A percentile compares a stretch with the other conserved stretches of the same genome.
These are phyloP conservation scores for Penicillium olsonii DNA, from an alignment of 2,329 filamentous ascomycete species.

Conservation along the genomic window DNA sequence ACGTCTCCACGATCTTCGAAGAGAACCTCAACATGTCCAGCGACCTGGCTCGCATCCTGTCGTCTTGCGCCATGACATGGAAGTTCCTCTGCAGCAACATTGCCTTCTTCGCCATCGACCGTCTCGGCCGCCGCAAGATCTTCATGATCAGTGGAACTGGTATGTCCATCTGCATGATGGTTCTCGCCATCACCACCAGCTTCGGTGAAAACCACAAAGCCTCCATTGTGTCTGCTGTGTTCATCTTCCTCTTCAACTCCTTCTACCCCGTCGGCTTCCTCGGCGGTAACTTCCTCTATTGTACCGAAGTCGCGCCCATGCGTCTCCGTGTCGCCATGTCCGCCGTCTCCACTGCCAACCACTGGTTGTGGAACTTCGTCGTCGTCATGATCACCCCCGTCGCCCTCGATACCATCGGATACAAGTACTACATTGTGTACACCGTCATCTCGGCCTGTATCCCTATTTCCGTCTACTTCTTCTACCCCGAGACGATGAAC, in stretches of 20 bases:
- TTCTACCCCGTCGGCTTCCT: conserved; percentile 26
- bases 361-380: conserved; percentile 28
- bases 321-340: conserved; percentile 26
- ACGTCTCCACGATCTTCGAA: conserved; percentile 25
- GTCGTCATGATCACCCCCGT: conserved; percentile 27
- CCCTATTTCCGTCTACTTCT: conserved; percentile 20
- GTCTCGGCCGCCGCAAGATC: conserved; percentile 53
- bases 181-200: conserved; percentile 46
- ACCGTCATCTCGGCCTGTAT: conserved; percentile 23
- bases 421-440: conserved; percentile 25
- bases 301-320: conserved; percentile 26
- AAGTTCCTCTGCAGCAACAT: conserved; percentile 57
- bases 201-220: conserved; percentile 27
- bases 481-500: conserved; percentile 29
- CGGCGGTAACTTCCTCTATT: conserved; percentile 27
- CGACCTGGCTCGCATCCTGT: conserved; percentile 37
- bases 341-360: conserved; percentile 23
- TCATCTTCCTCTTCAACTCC: conserved; percentile 26
- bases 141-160: conserved; percentile 56
- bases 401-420: conserved; percentile 24
- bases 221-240: conserved; percentile 19
- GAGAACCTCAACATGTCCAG: conserved; percentile 24
- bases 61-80: conserved; percentile 56
- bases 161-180: conserved; percentile 59
- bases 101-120: conserved; percentile 55